Evolutionary conservation across 164 flowering plant genomes (phyloP), one percentile per base, ranked within the genome.

Genomic region (Echeveria elegans): DNA sequence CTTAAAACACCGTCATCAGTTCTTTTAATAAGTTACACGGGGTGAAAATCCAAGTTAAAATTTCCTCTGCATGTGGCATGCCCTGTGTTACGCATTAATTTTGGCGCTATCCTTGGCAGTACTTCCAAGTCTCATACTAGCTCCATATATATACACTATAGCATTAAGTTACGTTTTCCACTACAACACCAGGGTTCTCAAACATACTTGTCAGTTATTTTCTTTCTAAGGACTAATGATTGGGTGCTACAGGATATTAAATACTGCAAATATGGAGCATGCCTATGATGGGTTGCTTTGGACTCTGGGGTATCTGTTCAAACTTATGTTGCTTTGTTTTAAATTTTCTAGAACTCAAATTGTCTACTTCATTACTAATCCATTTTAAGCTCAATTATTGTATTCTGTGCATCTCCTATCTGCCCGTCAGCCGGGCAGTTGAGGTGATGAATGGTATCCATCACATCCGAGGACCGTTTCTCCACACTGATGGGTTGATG

Each of bases 251-350:
- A 94, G 99, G 77, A 81, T 91, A 37, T 43, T 89, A 72, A 82
- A 78, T 79, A 85, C 82, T 72, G 99, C 89, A 65, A 92, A 80
- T 76, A 69, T 74, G 72, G 79, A 77, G 63, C 89, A 82, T 75
- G 70, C 85, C 68, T 89, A 86, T 85, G 97, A 89, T 72, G 87
- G 88, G 65, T 78, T 89, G 47, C 73, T 88, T 43, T 95, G 99
- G 99, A 88, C 85, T 6, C 53, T 92, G 71, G 68, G 99, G 99
- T 94, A 86, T 69, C 34, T 52, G 40, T 36, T 19, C n/a, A 62
- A 45, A 31, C 29, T 60, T 66, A 16, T 23, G 36, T 32, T 63
- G 18, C 28, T 21, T 63, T 32, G 65, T 37, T 32, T 19, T 16
- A 63, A 11, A 19, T 32, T 34, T 56, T 28, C 32, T 56, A 4